phyloP scores from a whole-genome alignment of 208 protist genomes.

The Phytomonas sp. region DNA sequence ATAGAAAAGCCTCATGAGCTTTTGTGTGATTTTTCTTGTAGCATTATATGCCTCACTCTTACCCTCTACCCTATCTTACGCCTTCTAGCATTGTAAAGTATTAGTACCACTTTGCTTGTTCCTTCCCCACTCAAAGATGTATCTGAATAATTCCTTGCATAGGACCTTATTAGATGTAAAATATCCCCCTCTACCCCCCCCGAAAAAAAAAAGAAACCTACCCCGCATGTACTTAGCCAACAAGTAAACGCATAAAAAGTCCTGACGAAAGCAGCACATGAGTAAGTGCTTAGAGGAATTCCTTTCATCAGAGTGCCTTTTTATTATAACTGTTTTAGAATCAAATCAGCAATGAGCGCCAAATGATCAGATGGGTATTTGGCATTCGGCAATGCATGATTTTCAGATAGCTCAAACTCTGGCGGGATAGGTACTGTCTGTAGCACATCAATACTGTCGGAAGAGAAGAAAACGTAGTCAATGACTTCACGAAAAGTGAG shows the following conservation, averaged over 20 bases:
- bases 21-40: too few relatives aligned
- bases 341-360: conserved; percentile 76
- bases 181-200: too few relatives aligned
- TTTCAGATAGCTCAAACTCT: conserved; percentile 55
- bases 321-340: conserved; percentile 11
- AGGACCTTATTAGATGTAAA: too few relatives aligned
- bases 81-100: too few relatives aligned
- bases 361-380: conserved; percentile 88
- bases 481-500: conserved; percentile 84
- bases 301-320: not conserved
- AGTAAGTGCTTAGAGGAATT: not conserved
- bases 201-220: not conserved
- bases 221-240: not conserved
- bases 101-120: too few relatives aligned
- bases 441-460: conserved; percentile 44
- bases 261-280: not conserved
- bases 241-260: not conserved
- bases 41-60: too few relatives aligned
- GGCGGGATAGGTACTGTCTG: conserved; percentile 70
- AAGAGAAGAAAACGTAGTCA: conserved; percentile 84
- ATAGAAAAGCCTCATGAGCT: too few relatives aligned
- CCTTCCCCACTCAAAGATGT: too few relatives aligned
- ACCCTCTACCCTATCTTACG: too few relatives aligned
- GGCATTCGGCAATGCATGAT: conserved; percentile 80
- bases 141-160: too few relatives aligned